Evolutionary conservation across 306 rosid species (phyloP).

Genomic region (Castanopsis chinensis): DNA sequence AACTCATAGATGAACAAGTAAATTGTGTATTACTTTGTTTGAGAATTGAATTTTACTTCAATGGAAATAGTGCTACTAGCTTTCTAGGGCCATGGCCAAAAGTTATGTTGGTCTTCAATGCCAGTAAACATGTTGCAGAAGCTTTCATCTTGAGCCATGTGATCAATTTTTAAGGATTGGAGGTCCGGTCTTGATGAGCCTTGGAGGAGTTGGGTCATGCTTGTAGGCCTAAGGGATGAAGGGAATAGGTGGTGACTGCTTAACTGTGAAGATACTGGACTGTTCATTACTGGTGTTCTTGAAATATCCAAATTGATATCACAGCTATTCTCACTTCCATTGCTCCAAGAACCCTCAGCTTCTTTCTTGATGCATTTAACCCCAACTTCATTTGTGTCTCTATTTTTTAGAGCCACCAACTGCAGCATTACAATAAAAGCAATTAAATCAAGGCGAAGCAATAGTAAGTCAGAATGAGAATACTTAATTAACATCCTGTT

Average conservation of each 20-base stretch:
- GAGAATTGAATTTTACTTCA: slow-evolving; percentile 21
- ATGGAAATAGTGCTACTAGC: slow-evolving; percentile 53
- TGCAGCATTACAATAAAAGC: slow-evolving; percentile 31
- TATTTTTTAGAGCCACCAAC: slow-evolving; percentile 53
- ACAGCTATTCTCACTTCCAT: slow-evolving; percentile 76
- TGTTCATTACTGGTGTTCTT: slow-evolving; percentile 53
- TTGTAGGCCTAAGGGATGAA: slow-evolving; percentile 41
- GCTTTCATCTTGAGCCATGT: slow-evolving; percentile 53
- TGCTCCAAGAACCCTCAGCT: slow-evolving; percentile 77
- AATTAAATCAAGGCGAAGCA: slow-evolving; percentile 6
- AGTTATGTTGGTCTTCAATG: slow-evolving; percentile 66
- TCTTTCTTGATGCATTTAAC: slow-evolving; percentile 48
- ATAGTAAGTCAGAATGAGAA: slow-evolving; percentile 4
- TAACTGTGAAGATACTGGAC: slow-evolving; percentile 41
- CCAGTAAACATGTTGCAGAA: slow-evolving; percentile 70
- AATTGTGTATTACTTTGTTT: neutral
- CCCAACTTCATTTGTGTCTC: slow-evolving; percentile 39
- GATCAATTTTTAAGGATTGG: slow-evolving; percentile 32
- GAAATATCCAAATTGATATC: slow-evolving; percentile 72
- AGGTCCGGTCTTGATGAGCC: slow-evolving; percentile 64
- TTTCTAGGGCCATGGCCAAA: slow-evolving; percentile 76
- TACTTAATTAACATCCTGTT: neutral
- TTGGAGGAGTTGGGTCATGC: slow-evolving; percentile 79
- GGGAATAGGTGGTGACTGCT: slow-evolving; percentile 49
- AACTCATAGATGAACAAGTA: slow-evolving; percentile 5